Evolutionary conservation across 2,329 filamentous ascomycete genomes (phyloP).

Genomic region (Sporothrix brunneoviolacea): DNA sequence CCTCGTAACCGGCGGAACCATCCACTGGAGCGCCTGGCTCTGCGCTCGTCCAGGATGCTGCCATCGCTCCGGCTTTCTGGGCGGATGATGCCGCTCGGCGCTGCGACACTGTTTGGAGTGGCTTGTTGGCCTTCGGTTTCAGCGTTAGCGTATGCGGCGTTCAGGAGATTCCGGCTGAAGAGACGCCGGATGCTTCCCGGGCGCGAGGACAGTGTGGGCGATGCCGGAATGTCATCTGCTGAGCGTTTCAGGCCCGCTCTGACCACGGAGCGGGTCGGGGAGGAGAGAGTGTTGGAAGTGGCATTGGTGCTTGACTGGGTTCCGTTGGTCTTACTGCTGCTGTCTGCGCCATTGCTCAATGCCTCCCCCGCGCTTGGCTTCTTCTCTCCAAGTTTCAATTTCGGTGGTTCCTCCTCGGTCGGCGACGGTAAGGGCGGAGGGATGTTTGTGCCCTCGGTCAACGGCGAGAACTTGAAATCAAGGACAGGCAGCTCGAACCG

Average conservation of each 20-base stretch:
- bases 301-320: conserved; percentile 23
- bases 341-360: conserved; percentile 17
- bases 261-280: conserved; percentile 24
- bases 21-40: conserved; percentile 49
- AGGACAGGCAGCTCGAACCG: conserved; percentile 52
- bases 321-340: conserved; percentile 35
- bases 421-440: conserved; percentile 53
- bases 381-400: conserved; percentile 12
- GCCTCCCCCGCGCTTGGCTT: conserved; percentile 11
- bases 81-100: conserved; percentile 28
- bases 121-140: conserved; percentile 32
- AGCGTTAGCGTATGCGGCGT: conserved; percentile 45
- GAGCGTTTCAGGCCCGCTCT: conserved; percentile 40
- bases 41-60: conserved; percentile 46
- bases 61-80: conserved; percentile 45
- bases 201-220: conserved; percentile 45
- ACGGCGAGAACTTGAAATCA: conserved; percentile 51
- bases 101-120: neutral
- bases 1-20: conserved; percentile 52
- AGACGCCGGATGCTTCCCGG: conserved; percentile 52
- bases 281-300: neutral
- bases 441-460: conserved; percentile 56
- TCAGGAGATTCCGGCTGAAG: conserved; percentile 50
- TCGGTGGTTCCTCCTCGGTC: conserved; percentile 38
- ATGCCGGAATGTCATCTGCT: conserved; percentile 45